Evolutionary conservation across 2,329 filamentous ascomycete genomes (phyloP).

Genomic region (Verticillium albo-atrum): DNA sequence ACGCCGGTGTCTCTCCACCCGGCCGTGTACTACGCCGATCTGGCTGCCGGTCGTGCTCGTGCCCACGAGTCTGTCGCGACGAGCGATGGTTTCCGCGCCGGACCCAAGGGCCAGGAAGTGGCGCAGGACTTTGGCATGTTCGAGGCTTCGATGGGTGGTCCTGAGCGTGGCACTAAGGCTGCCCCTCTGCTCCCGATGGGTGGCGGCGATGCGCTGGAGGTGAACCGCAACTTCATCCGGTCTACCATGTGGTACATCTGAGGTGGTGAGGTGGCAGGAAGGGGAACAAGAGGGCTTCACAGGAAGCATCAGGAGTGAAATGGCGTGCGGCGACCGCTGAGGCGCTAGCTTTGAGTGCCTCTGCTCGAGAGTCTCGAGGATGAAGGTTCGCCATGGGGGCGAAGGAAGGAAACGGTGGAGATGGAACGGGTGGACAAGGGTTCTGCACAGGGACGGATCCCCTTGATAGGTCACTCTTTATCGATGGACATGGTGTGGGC

Average conservation of each 20-base stretch:
- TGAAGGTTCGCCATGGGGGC: background rate
- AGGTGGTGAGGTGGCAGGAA: background rate
- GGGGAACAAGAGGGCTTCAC: background rate
- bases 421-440: background rate
- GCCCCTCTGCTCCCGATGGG: constrained; percentile 15
- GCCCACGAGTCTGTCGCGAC: constrained; percentile 59
- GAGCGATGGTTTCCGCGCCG: constrained; percentile 38
- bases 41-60: constrained; percentile 76
- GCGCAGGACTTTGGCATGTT: constrained; percentile 33
- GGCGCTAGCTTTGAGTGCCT: too few species aligned
- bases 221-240: constrained; percentile 27
- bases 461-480: background rate
- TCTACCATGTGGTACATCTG: constrained; percentile 42
- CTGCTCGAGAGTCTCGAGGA: background rate
- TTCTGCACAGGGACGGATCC: constrained; percentile 2
- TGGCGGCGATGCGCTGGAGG: constrained; percentile 14
- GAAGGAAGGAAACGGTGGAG: background rate
- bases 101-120: constrained; percentile 39
- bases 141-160: constrained; percentile 18
- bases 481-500: background rate
- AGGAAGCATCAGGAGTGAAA: background rate
- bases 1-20: constrained; percentile 88
- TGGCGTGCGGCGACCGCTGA: background rate
- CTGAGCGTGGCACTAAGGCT: constrained; percentile 5
- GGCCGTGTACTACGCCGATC: constrained; percentile 92